Conservation (phyloP, 768 basidiomycete species). For the Psilocybe cubensis region DNA sequence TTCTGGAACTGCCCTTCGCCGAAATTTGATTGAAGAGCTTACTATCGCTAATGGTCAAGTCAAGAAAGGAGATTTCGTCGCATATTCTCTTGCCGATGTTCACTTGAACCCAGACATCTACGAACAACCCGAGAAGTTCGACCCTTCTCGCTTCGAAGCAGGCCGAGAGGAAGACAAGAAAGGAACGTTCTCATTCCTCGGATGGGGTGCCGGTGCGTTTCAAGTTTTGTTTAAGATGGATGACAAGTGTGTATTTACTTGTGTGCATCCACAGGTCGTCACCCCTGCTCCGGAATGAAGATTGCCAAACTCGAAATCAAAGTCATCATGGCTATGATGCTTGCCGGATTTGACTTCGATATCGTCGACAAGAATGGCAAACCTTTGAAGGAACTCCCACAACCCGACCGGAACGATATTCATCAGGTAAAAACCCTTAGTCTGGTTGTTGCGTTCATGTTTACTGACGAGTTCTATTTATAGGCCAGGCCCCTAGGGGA, state of each 20-base stretch:
- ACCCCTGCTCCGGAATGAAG: slow-evolving; percentile 42
- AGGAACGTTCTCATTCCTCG: slow-evolving; percentile 33
- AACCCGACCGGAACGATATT: slow-evolving; percentile 35
- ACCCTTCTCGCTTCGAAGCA: slow-evolving; percentile 35
- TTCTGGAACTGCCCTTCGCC: slow-evolving; percentile 33
- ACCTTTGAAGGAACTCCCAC: slow-evolving; percentile 22
- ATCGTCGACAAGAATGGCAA: slow-evolving; percentile 35
- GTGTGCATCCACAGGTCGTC: slow-evolving; percentile 31
- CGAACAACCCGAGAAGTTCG: slow-evolving; percentile 35
- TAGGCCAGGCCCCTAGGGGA: slow-evolving; percentile 26
- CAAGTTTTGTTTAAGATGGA: too few relatives aligned
- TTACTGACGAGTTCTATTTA: not conserved
- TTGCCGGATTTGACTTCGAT: slow-evolving; percentile 34
- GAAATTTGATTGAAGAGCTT: slow-evolving; percentile 37
- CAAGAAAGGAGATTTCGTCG: slow-evolving; percentile 37
- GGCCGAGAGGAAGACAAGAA: slow-evolving; percentile 41
- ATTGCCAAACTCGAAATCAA: slow-evolving; percentile 43
- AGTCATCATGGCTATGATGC: slow-evolving; percentile 35
- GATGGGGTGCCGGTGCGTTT: slow-evolving; percentile 43
- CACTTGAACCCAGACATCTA: slow-evolving; percentile 42
- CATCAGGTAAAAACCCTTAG: slow-evolving; percentile 25
- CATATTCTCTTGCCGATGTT: slow-evolving; percentile 34
- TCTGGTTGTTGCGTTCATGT: not conserved
- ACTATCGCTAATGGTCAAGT: slow-evolving; percentile 28
- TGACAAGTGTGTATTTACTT: not conserved